A percentile compares a stretch with the other conserved stretches of the same genome.
phyloP scores from a whole-genome alignment of 2,329 filamentous ascomycete genomes.

The Fusarium pseudoanthophilum region DNA sequence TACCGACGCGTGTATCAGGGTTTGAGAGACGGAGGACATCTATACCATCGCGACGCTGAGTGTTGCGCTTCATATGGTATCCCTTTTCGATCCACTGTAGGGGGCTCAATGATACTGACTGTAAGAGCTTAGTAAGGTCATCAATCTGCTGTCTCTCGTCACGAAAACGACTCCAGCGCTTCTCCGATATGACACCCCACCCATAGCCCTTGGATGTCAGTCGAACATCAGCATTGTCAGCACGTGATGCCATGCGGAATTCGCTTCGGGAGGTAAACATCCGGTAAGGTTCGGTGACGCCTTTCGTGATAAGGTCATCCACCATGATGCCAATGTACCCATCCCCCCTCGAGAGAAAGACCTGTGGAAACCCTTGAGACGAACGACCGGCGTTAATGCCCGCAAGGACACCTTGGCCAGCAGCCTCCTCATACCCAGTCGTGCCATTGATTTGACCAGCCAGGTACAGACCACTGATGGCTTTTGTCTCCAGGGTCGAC shows the following conservation, averaged over 20 bases:
- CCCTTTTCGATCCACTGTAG: slow-evolving; percentile 76
- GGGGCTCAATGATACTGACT: slow-evolving; percentile 66
- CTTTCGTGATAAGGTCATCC: slow-evolving; percentile 96
- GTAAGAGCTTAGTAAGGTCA: slow-evolving; percentile 71
- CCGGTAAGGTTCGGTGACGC: slow-evolving; percentile 94
- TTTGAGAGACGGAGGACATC: slow-evolving; percentile 79
- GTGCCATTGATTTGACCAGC: slow-evolving; percentile 99
- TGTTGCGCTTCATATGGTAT: slow-evolving; percentile 74
- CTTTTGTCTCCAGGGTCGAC: slow-evolving; percentile 93
- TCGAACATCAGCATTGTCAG: slow-evolving; percentile 92
- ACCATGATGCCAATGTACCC: slow-evolving; percentile 99
- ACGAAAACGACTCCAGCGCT: slow-evolving; percentile 77
- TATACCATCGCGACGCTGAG: slow-evolving; percentile 75
- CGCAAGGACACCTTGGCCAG: slow-evolving; percentile 90
- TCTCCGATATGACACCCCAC: slow-evolving; percentile 82
- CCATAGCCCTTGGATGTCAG: slow-evolving; percentile 81
- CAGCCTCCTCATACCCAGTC: slow-evolving; percentile 97
- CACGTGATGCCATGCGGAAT: slow-evolving; percentile 90
- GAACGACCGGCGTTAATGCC: slow-evolving; percentile 94
- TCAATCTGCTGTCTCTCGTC: slow-evolving; percentile 74
- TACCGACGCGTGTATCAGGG: slow-evolving; percentile 54
- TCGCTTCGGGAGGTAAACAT: slow-evolving; percentile 98
- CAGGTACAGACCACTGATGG: slow-evolving; percentile 87
- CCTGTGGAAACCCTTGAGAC: slow-evolving; percentile 70
- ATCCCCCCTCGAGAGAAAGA: slow-evolving; percentile 82